Base-by-base conservation (phyloP, 2,329 filamentous ascomycete species). In the Fusarium staphyleae region DNA sequence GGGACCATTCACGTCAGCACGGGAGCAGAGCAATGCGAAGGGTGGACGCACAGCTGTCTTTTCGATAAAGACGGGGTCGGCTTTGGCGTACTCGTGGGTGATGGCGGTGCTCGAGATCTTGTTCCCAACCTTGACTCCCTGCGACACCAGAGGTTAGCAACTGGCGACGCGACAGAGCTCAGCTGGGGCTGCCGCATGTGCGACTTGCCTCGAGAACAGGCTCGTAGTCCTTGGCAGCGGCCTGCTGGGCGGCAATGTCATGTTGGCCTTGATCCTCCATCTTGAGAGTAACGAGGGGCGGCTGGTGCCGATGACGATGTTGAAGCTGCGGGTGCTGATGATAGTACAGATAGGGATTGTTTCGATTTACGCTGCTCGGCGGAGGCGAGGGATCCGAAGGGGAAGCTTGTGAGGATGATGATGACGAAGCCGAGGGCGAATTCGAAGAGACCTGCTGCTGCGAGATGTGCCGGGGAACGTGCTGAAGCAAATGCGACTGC, bases 111-210 rank as follows among this genome's bases (percentile, higher is more conserved):
- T 96, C 44, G 89, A 84, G 68, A 86, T 85, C 74, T 89, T 90
- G 56, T 88, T 82, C 66, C 91, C 90, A 62, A 98, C 89, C 42
- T 93, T 80, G 56, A 91, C 90, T 49, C 91, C 92, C 93, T 97
- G 69, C 48, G 50, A 44, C 39, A 44, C n/a, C 11, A n/a, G 36
- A 33, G 44, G 56, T 65, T 52, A 65, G 63, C 48, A 48, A 35
- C 8, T 26, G 41, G 28, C 42, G 45, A 39, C 46, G 54, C 52
- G 57, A 59, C 32, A 34, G 43, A 43, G 48, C 42, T 32, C 22
- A 28, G 22, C 41, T 19, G 18, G 26, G 41, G 36, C 50, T 43
- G 39, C 32, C 8, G 34, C 13, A 19, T n/a, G 29, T 49, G 39
- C 16, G 48, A 68, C 77, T 66, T 73, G 86, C 85, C 74, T 82